Conservation (phyloP, 331 rosid species). For the Quercus lobata region DNA sequence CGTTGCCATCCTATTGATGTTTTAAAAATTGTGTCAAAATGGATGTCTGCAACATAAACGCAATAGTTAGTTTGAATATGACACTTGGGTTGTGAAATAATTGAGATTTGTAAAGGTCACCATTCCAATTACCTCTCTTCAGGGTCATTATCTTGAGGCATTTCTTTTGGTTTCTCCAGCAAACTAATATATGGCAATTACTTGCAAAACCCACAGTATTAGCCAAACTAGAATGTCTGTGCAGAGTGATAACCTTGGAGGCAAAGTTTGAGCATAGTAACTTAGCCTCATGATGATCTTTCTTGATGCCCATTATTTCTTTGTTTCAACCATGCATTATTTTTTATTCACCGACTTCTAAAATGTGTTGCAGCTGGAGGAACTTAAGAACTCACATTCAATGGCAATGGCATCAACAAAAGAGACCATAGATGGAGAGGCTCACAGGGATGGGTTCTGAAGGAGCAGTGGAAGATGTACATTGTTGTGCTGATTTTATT, state of each 20-base stretch:
- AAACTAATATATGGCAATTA: neutral
- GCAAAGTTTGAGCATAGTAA: neutral
- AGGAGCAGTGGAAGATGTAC: neutral
- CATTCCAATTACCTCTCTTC: too few relatives aligned
- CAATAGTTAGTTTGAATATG: neutral
- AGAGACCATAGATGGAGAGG: constrained; percentile 53
- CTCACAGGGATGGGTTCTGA: constrained; percentile 38
- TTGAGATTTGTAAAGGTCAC: too few relatives aligned
- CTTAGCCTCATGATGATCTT: neutral
- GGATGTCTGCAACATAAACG: neutral
- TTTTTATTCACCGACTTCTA: neutral
- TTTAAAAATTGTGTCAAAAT: neutral
- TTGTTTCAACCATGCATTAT: neutral
- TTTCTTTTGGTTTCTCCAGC: too few relatives aligned
- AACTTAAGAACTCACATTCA: constrained; percentile 42
- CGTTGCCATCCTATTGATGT: neutral
- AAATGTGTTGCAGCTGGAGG: constrained; percentile 61
- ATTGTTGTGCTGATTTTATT: neutral
- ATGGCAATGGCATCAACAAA: constrained; percentile 35
- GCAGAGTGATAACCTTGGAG: too few relatives aligned
- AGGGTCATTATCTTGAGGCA: too few relatives aligned
- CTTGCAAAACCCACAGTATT: neutral
- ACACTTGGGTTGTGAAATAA: too few relatives aligned
- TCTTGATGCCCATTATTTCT: neutral
- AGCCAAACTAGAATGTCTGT: too few relatives aligned